Percentiles rank a stretch among this genome's conserved stretches.
Evolutionary conservation across 441 rosid genomes (phyloP).

Genomic region (Mallotus japonicus): DNA sequence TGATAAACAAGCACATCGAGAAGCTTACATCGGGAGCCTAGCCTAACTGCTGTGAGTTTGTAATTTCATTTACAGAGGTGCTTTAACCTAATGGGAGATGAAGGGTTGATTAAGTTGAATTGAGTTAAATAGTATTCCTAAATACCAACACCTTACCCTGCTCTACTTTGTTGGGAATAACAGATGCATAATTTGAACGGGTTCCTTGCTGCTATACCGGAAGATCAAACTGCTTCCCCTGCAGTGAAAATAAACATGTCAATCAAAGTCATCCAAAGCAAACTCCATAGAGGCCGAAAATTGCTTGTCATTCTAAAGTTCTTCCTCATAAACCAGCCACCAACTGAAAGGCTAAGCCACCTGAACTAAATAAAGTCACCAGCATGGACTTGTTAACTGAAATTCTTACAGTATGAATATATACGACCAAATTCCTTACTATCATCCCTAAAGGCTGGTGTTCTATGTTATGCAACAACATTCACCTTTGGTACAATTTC

Average conservation of each 20-base stretch:
- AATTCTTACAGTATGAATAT: too few relatives aligned
- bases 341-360: background rate
- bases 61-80: constrained; percentile 41
- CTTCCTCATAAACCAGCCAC: background rate
- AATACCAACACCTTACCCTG: constrained; percentile 18
- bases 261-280: background rate
- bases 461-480: background rate
- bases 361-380: background rate
- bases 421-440: too few relatives aligned
- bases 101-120: background rate
- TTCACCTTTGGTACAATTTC: background rate
- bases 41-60: constrained; percentile 21
- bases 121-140: constrained; percentile 14
- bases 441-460: background rate
- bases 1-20: constrained; percentile 9
- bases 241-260: constrained; percentile 16
- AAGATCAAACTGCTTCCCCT: constrained; percentile 54
- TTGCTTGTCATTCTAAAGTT: background rate
- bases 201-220: constrained; percentile 34
- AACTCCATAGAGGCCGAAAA: background rate
- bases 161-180: constrained; percentile 25
- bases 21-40: constrained; percentile 12
- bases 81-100: background rate
- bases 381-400: background rate
- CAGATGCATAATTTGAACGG: constrained; percentile 19